Percentiles rank a stretch among this genome's conserved stretches.
Evolutionary conservation across 2,329 filamentous ascomycete genomes (phyloP).

Genomic region (Cladosporium sp.): DNA sequence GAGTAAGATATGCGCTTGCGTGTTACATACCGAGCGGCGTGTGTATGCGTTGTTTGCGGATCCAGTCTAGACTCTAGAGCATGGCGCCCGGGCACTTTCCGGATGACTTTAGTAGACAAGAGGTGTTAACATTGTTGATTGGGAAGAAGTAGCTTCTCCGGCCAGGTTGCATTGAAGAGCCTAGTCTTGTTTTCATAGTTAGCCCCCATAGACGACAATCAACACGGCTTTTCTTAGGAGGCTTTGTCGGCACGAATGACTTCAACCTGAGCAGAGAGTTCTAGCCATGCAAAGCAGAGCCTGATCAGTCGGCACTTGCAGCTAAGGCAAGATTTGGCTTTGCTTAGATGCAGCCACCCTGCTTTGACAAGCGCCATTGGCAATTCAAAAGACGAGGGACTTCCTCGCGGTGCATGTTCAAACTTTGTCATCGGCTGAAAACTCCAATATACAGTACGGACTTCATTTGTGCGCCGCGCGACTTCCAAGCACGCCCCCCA

Average conservation of each 20-base stretch:
- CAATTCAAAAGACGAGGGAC: background rate
- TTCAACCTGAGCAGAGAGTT: background rate
- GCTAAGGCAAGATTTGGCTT: slow-evolving; percentile 1
- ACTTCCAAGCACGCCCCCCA: background rate
- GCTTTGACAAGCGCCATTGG: background rate
- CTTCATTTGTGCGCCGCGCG: background rate
- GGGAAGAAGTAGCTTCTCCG: background rate
- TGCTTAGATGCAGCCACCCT: background rate
- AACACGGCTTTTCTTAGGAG: background rate
- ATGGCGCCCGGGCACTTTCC: background rate
- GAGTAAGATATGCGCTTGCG: background rate
- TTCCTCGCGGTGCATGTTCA: background rate
- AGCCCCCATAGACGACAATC: background rate
- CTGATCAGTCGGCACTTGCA: background rate
- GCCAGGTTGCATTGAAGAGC: background rate
- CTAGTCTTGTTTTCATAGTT: background rate
- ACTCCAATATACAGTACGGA: background rate
- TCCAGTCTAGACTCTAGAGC: background rate
- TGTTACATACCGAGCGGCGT: background rate
- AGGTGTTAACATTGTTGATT: background rate
- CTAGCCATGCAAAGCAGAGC: background rate
- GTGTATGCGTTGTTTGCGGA: background rate
- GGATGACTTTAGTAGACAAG: background rate
- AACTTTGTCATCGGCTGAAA: background rate
- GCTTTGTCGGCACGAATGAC: background rate